These are phyloP conservation scores for Lactarius akahatsu DNA, from an alignment of 768 basidiomycete species.

Conservation along the genomic window DNA sequence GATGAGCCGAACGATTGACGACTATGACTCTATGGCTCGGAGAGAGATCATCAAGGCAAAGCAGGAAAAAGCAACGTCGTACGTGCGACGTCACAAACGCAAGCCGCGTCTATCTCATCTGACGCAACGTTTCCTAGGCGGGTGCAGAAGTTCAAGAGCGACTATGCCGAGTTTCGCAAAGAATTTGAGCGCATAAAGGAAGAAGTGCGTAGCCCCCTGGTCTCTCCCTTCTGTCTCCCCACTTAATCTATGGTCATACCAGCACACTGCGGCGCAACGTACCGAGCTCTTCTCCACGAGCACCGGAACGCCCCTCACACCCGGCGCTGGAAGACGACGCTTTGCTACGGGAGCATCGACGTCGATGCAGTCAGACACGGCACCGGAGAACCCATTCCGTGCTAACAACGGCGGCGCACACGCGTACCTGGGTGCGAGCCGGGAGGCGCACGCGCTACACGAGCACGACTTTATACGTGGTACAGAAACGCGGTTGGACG, in stretches of 20 bases:
- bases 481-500: conserved; percentile 79
- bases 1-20: conserved; percentile 91
- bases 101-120: conserved; percentile 7
- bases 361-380: conserved; percentile 36
- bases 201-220: conserved; percentile 41
- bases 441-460: conserved; percentile 77
- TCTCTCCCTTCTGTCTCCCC: no score
- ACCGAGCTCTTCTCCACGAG: conserved; percentile 59
- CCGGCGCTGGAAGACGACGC: conserved; percentile 56
- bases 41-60: conserved; percentile 95
- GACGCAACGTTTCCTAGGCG: conserved; percentile 52
- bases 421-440: conserved; percentile 49
- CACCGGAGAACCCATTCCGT: conserved; percentile 86
- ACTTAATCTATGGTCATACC: not conserved
- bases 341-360: conserved; percentile 40
- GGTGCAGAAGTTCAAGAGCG: conserved; percentile 85
- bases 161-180: conserved; percentile 76
- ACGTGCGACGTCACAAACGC: conserved; percentile 33
- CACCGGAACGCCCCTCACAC: conserved; percentile 29
- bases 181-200: conserved; percentile 81
- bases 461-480: conserved; percentile 90
- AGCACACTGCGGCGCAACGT: conserved; percentile 63
- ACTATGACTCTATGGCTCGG: conserved; percentile 96
- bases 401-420: conserved; percentile 43
- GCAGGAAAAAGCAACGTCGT: conserved; percentile 95